Base-by-base conservation (phyloP, 2,329 filamentous ascomycete genomes). In the Alternaria rosae region DNA sequence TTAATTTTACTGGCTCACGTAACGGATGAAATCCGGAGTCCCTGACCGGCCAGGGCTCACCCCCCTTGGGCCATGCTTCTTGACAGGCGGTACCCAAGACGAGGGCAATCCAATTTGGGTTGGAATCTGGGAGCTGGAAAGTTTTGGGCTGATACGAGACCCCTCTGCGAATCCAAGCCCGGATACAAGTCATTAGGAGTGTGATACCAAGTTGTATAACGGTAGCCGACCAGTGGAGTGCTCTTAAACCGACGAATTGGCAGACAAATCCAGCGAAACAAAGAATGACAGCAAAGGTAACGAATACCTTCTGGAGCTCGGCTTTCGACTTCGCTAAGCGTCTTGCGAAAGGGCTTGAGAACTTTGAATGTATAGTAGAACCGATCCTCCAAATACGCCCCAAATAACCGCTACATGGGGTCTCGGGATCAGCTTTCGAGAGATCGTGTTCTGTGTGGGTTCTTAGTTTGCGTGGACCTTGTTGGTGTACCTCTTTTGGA, bases 221-320 rank as follows among this genome's bases (percentile, higher is more conserved):
- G 8, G 60, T 61, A 0, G 54, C 57, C 0, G 59, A 66, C 59
- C 59, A 61, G 12, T 68, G 65, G 0, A 68, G 43, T 1, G 25
- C 59, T 25, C 65, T 38, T 4, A 68, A 30, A 0, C 65, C 65
- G 15, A 68, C 58, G 32, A 68, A 68, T 21, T 68, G 65, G 21
- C 56, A 38, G 0, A 59, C 21, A 11, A 59, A 59, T 1, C 56
- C 56, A 15, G 9, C 0, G n/a, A 58, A 17, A 17, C 35, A 25
- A 9, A 47, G 15, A 2, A 9, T 2, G 2, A 53, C 38, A 6
- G 56, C 47, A n/a, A 35, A n/a, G n/a, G n/a, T n/a, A n/a, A n/a
- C n/a, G n/a, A n/a, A n/a, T n/a, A n/a, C n/a, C n/a, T n/a, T n/a
- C n/a, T n/a, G n/a, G n/a, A n/a, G n/a, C n/a, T n/a, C n/a, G n/a